These are phyloP conservation scores for Cyberlindnera meyerae DNA, from an alignment of 805 yeast genomes.

Conservation along the genomic window DNA sequence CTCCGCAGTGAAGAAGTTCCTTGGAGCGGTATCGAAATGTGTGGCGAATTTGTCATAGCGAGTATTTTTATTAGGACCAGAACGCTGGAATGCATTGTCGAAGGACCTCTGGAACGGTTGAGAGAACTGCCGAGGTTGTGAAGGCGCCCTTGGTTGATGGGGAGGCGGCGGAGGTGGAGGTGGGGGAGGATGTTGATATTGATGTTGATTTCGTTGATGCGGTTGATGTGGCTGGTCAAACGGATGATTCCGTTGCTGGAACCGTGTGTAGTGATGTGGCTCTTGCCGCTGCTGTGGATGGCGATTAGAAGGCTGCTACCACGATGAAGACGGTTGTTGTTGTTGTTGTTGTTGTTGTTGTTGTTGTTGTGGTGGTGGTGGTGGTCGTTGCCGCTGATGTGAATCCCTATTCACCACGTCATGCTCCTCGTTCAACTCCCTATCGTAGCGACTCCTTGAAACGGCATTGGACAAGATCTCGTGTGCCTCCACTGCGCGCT, in stretches of 20 bases:
- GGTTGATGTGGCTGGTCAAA: not conserved
- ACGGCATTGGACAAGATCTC: conserved; percentile 25
- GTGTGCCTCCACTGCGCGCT: conserved; percentile 30
- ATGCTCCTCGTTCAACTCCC: not conserved
- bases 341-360: too few species aligned
- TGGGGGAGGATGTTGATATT: not conserved
- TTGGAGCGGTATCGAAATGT: too few species aligned
- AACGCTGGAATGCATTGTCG: not conserved
- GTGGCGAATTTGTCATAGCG: too few species aligned
- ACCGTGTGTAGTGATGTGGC: too few species aligned
- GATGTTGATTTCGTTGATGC: not conserved
- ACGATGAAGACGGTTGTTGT: too few species aligned
- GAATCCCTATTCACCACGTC: too few species aligned
- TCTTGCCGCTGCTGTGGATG: too few species aligned
- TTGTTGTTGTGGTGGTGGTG: too few species aligned
- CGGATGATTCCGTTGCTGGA: too few species aligned
- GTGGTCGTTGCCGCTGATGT: too few species aligned
- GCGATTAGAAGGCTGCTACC: too few species aligned
- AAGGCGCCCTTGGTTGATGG: not conserved
- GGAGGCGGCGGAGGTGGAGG: not conserved
- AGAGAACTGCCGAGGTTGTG: not conserved
- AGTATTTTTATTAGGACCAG: not conserved
- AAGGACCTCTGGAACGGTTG: not conserved
- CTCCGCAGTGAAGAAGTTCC: too few species aligned
- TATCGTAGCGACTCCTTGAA: conserved; percentile 28